Evolutionary conservation across 352 stramenopile species (phyloP), one percentile per base, ranked within the genome.

Genomic region (Elongisporangium prolatum): DNA sequence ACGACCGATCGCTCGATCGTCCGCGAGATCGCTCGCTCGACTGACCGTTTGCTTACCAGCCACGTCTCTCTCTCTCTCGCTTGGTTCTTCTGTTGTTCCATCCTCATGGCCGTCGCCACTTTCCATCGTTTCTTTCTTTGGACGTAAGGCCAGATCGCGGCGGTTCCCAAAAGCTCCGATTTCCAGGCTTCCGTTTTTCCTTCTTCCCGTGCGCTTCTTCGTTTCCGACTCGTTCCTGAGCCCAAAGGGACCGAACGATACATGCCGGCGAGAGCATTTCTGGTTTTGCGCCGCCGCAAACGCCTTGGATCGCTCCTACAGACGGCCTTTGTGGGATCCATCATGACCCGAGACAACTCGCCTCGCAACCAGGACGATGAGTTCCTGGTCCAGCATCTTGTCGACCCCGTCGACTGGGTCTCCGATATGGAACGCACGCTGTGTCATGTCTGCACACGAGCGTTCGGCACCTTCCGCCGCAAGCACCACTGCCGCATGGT

Each of bases 401-500:
- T 90, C 20, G 78, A 91, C 64, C 77, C 80, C 9, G 67, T 72
- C 16, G 72, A 94, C 71, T 92, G 82, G 82, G 84, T 94, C 59
- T 66, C 71, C 21, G 82, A 92, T 70, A 70, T 80, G 51, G 79
- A 90, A 40, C 82, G 82, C 38, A 71, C 69, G 14, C 62, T 89
- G 25, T 94, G 84, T 69, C 72, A 82, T 55, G 84, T 94, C 22
- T 94, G 84, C 69, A 89, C 80, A 48, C 80, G 84, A 48, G 68
- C 71, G 18, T 94, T 94, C 48, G 77, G 75, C 56, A 84, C 82
- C 16, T 94, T 94, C 62, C 82, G 82, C 40, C 84, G 84, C 67
- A 94, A 94, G 65, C 84, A 94, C 69, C 84, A 94, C 69, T 94
- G 84, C 65, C 80, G 84, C 57, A 92, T 92, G 80, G 78, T 88